These are phyloP conservation scores for Fusarium denticulatum DNA, from an alignment of 2,329 filamentous ascomycete species.

Conservation along the genomic window DNA sequence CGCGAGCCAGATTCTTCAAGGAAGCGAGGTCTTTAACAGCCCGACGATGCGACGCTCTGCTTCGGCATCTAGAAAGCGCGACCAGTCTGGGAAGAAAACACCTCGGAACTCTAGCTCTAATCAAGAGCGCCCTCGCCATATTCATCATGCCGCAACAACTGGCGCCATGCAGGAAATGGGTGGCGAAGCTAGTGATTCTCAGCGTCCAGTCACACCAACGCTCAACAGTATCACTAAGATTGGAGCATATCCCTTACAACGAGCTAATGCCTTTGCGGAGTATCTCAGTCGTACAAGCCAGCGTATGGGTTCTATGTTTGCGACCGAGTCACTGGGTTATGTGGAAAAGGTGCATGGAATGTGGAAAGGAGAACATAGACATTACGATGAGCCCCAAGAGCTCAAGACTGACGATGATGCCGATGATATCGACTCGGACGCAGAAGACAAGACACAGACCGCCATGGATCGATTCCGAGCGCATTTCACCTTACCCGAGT, in stretches of 20 bases:
- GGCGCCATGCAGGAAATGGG: conserved; percentile 45
- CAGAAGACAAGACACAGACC: conserved; percentile 71
- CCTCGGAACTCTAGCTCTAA: conserved; percentile 29
- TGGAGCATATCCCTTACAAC: conserved; percentile 82
- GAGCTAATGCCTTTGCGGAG: conserved; percentile 83
- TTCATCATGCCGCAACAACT: conserved; percentile 52
- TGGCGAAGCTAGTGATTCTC: conserved; percentile 22
- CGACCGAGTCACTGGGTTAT: conserved; percentile 94
- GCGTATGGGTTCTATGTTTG: conserved; percentile 82
- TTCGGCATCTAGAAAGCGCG: conserved; percentile 49
- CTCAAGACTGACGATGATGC: conserved; percentile 60
- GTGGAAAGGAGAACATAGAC: conserved; percentile 90
- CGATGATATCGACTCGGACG: conserved; percentile 63
- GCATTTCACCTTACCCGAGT: conserved; percentile 88
- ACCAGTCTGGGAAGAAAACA: conserved; percentile 15
- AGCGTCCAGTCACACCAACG: conserved; percentile 51
- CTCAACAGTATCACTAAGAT: conserved; percentile 65
- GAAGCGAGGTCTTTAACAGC: conserved; percentile 88
- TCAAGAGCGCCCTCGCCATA: conserved; percentile 4
- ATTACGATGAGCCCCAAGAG: conserved; percentile 76
- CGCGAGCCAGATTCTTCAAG: conserved; percentile 87
- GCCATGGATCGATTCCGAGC: conserved; percentile 85
- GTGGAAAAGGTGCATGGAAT: conserved; percentile 97
- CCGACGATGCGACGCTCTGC: conserved; percentile 71
- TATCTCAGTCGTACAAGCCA: conserved; percentile 83